These are phyloP conservation scores for Pythium sp. DNA, from an alignment of 352 stramenopile species.

Conservation along the genomic window DNA sequence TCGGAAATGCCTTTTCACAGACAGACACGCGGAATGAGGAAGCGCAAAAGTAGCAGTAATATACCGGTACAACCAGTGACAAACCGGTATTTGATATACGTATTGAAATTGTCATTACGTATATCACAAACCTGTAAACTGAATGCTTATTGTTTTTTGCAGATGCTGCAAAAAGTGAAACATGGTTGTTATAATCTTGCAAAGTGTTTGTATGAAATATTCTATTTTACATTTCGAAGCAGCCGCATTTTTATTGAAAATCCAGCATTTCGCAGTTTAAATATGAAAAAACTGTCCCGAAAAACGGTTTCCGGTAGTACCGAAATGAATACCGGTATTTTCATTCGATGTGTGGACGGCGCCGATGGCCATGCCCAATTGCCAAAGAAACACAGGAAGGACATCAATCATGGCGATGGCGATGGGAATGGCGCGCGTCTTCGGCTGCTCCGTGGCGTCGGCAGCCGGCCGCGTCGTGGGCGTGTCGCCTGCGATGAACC, in stretches of 20 bases:
- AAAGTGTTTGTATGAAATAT: no score
- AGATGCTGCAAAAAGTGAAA: no score
- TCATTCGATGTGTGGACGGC: background rate
- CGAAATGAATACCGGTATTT: background rate
- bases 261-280: no score
- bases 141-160: no score
- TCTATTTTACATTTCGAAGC: no score
- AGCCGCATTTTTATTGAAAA: no score
- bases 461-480: slow-evolving; percentile 24
- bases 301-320: no score
- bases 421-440: slow-evolving; percentile 69
- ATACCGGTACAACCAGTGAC: background rate
- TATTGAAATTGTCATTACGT: no score
- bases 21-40: background rate
- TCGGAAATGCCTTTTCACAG: slow-evolving; percentile 2
- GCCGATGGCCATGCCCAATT: background rate
- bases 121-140: no score
- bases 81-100: no score
- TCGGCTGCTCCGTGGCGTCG: slow-evolving; percentile 28
- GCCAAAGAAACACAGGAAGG: slow-evolving; percentile 5
- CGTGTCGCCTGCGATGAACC: slow-evolving; percentile 12
- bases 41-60: background rate
- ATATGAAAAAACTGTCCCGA: no score
- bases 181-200: no score
- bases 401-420: slow-evolving; percentile 63